Evolutionary conservation across 1,284 basidiomycete species (phyloP).

Genomic region (Leccinum pachyderme): DNA sequence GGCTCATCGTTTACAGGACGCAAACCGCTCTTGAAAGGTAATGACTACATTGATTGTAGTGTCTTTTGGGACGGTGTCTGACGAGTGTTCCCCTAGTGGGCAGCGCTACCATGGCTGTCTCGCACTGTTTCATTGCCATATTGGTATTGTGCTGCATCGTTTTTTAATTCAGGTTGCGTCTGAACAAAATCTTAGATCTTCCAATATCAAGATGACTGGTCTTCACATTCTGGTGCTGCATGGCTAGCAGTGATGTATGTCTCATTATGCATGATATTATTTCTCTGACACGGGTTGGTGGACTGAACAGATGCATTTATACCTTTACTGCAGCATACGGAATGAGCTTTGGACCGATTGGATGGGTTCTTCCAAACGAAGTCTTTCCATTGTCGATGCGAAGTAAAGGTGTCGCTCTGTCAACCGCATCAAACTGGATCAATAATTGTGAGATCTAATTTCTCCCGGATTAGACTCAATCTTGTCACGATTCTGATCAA

Average conservation of each 20-base stretch:
- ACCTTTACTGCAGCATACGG: slow-evolving; percentile 83
- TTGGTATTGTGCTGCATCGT: slow-evolving; percentile 41
- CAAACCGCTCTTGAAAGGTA: slow-evolving; percentile 60
- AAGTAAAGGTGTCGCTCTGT: slow-evolving; percentile 79
- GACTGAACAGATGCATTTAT: slow-evolving; percentile 58
- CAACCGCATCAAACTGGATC: slow-evolving; percentile 83
- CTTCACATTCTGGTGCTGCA: slow-evolving; percentile 51
- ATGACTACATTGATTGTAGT: neutral
- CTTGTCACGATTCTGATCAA: slow-evolving; percentile 6
- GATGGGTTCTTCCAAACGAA: slow-evolving; percentile 81
- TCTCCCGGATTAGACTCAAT: neutral
- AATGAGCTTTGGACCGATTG: slow-evolving; percentile 80
- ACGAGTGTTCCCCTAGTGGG: slow-evolving; percentile 44
- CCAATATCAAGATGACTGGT: slow-evolving; percentile 54
- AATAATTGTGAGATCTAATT: slow-evolving; percentile 62
- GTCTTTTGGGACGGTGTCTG: neutral
- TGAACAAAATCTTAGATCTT: slow-evolving; percentile 41
- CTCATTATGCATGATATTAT: slow-evolving; percentile 1
- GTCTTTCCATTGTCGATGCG: slow-evolving; percentile 87
- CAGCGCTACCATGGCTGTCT: slow-evolving; percentile 65
- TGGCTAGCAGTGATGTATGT: slow-evolving; percentile 66
- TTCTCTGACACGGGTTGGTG: slow-evolving; percentile 4
- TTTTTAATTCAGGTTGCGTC: neutral
- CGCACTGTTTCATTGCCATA: slow-evolving; percentile 71
- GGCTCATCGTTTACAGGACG: slow-evolving; percentile 43